Evolutionary conservation across 2,329 filamentous ascomycete genomes (phyloP).

Genomic region (Paracoccidioides brasiliensis): DNA sequence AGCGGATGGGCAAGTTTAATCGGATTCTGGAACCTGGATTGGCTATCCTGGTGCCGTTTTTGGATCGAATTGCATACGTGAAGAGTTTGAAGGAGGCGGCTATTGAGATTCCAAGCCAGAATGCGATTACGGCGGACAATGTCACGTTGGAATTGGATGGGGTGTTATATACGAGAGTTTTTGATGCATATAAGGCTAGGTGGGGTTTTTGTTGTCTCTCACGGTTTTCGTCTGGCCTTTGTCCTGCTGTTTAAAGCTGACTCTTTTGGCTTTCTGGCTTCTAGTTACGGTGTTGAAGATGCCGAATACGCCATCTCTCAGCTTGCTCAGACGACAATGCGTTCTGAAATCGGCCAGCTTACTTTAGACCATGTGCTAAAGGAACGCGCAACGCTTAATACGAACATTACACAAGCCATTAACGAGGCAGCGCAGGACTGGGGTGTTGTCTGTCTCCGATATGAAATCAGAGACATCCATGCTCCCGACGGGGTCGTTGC

Average conservation of each 20-base stretch:
- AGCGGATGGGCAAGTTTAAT: conserved; percentile 97
- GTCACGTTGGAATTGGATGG: conserved; percentile 94
- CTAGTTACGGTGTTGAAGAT: conserved; percentile 91
- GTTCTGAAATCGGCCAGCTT: conserved; percentile 92
- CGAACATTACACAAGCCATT: conserved; percentile 96
- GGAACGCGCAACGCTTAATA: conserved; percentile 90
- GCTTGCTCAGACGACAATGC: conserved; percentile 96
- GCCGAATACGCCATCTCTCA: conserved; percentile 98
- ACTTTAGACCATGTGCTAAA: conserved; percentile 95
- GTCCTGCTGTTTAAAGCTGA: neutral
- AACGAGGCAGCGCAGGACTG: conserved; percentile 95
- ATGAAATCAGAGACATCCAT: conserved; percentile 97
- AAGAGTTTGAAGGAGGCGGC: conserved; percentile 94
- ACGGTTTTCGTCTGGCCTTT: neutral
- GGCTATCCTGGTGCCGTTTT: conserved; percentile 73
- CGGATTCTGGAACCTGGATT: conserved; percentile 85
- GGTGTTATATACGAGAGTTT: conserved; percentile 87
- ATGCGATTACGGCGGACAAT: conserved; percentile 96
- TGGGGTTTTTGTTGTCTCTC: conserved; percentile 30
- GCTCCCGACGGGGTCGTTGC: conserved; percentile 85
- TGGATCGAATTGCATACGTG: conserved; percentile 95
- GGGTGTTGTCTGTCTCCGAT: conserved; percentile 90
- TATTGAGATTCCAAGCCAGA: conserved; percentile 94
- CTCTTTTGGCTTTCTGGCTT: neutral
- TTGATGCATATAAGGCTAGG: conserved; percentile 97